Percentiles rank a stretch among this genome's conserved stretches.
These are phyloP conservation scores for Solanum tarijense DNA, from an alignment of 257 asterid species.

Conservation along the genomic window DNA sequence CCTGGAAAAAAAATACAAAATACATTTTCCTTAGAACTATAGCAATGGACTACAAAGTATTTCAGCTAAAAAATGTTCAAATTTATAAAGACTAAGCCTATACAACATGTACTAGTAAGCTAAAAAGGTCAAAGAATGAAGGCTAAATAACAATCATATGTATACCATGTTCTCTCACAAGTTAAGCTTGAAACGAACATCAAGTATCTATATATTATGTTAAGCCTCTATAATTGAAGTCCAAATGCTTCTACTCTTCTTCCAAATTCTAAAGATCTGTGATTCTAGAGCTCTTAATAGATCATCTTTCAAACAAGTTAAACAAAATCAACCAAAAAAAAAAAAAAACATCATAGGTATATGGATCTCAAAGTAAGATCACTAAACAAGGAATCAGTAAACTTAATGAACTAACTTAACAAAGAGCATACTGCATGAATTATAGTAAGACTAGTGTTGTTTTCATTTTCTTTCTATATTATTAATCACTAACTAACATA, in stretches of 20 bases:
- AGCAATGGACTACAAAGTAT: not conserved
- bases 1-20: not conserved
- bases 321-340: not conserved
- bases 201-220: not conserved
- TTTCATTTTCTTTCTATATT: not conserved
- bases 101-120: not conserved
- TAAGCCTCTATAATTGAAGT: not conserved
- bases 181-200: not conserved
- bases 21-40: not conserved
- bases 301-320: not conserved
- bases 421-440: not conserved
- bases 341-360: not conserved
- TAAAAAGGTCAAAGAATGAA: not conserved
- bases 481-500: not conserved
- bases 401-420: not conserved
- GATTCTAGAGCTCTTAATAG: not conserved
- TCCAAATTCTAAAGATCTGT: not conserved
- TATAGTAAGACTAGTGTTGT: not conserved
- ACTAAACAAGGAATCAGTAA: not conserved
- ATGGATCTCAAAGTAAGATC: not conserved
- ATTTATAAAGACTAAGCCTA: not conserved
- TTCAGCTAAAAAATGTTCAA: not conserved
- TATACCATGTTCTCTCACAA: not conserved
- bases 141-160: not conserved
- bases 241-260: not conserved